Percentiles rank a stretch among this genome's conserved stretches.
Conservation (phyloP, 108 stramenopile species). For the Aurantiochytrium sp. region DNA sequence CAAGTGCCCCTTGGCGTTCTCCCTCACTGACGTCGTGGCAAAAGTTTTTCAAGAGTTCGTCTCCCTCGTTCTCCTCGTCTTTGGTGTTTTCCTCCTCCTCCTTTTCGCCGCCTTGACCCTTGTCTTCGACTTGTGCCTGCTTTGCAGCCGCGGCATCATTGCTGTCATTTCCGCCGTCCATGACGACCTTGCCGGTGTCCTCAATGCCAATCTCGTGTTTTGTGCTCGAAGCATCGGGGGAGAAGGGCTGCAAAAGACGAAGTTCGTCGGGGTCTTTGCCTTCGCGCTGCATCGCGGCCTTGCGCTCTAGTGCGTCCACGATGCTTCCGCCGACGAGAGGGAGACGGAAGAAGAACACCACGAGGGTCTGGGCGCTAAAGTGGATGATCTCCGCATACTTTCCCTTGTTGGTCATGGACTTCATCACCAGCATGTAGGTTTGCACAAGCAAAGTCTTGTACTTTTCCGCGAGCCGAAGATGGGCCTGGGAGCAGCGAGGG, state of each 20-base stretch:
- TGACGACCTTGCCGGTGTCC: no score
- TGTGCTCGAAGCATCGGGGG: background rate
- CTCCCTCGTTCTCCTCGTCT: no score
- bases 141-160: no score
- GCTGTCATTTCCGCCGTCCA: no score
- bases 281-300: background rate
- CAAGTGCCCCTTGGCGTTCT: background rate
- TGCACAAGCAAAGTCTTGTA: background rate
- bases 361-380: slow-evolving; percentile 7
- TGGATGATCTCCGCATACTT: slow-evolving; percentile 15
- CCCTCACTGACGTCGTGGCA: no score
- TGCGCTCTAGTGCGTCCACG: background rate
- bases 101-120: no score
- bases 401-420: slow-evolving; percentile 13
- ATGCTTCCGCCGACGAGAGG: slow-evolving; percentile 1
- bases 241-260: background rate
- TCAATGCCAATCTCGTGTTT: background rate
- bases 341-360: background rate
- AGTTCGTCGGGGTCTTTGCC: background rate
- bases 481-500: background rate
- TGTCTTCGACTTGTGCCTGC: no score
- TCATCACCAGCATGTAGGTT: slow-evolving; percentile 1
- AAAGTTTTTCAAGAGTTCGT: no score
- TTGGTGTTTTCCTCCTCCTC: no score
- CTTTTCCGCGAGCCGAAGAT: background rate